Conservation (phyloP, 2,329 filamentous ascomycete genomes). For the Ophiosphaerella herpotricha region DNA sequence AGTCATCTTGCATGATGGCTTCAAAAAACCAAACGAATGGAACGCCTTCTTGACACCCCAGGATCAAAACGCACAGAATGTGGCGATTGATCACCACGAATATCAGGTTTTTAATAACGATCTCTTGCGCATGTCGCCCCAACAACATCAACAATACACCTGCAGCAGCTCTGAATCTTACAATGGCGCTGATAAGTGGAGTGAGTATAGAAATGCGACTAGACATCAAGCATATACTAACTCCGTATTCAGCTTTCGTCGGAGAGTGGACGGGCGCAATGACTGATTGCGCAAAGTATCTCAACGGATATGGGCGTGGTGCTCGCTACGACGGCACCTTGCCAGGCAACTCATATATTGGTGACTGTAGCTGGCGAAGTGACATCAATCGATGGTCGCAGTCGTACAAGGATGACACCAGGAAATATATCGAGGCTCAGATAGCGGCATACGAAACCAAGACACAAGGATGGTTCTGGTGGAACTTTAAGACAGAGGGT, state of each 20-base stretch:
- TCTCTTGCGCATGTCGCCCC: slow-evolving; percentile 55
- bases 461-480: slow-evolving; percentile 61
- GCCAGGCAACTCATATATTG: slow-evolving; percentile 53
- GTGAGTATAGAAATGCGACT: slow-evolving; percentile 5
- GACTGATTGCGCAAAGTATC: slow-evolving; percentile 61
- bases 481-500: slow-evolving; percentile 63
- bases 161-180: slow-evolving; percentile 60
- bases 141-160: slow-evolving; percentile 60
- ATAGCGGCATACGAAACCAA: slow-evolving; percentile 57
- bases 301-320: slow-evolving; percentile 62
- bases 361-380: slow-evolving; percentile 60
- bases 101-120: slow-evolving; percentile 66
- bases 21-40: slow-evolving; percentile 59
- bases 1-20: slow-evolving; percentile 65
- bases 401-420: slow-evolving; percentile 52
- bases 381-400: slow-evolving; percentile 55
- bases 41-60: slow-evolving; percentile 63
- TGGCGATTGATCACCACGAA: slow-evolving; percentile 70
- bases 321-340: slow-evolving; percentile 65
- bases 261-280: slow-evolving; percentile 72
- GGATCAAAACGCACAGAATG: slow-evolving; percentile 57
- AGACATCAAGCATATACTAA: background rate
- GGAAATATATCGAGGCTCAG: slow-evolving; percentile 61
- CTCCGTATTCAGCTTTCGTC: slow-evolving; percentile 49
- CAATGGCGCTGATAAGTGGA: slow-evolving; percentile 64